phyloP scores from a whole-genome alignment of 768 basidiomycete species.

The Podaxis sp. region DNA sequence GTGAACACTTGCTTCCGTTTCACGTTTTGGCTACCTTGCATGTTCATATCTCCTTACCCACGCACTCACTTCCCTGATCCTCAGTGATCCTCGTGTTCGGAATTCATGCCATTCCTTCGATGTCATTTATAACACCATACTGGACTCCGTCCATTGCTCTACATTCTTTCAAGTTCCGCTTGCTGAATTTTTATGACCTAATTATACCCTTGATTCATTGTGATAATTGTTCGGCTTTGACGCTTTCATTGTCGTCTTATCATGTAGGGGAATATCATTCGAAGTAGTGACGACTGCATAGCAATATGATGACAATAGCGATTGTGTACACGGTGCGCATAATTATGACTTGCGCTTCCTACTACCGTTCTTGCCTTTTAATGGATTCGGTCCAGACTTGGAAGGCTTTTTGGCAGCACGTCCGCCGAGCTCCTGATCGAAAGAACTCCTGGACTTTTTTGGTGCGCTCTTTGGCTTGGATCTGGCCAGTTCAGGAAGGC shows the following conservation, averaged over 20 bases:
- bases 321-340: background rate
- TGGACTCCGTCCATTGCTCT: background rate
- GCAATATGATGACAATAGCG: background rate
- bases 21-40: background rate
- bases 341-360: conserved; percentile 1
- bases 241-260: background rate
- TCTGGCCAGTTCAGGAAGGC: conserved; percentile 35
- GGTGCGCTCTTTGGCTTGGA: conserved; percentile 33
- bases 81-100: background rate
- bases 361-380: conserved; percentile 1
- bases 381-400: conserved; percentile 7
- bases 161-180: background rate
- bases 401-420: background rate
- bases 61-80: background rate
- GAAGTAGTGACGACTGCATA: background rate
- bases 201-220: conserved; percentile 8
- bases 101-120: background rate
- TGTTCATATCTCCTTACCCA: background rate
- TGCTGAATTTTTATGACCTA: background rate
- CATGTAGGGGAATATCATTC: background rate
- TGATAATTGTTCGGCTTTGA: background rate
- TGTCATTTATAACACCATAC: background rate
- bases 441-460: conserved; percentile 38
- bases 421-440: conserved; percentile 50
- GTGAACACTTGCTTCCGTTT: background rate